These are phyloP conservation scores for Berkeleyomyces rouxiae DNA, from an alignment of 2,329 filamentous ascomycete genomes.

Conservation along the genomic window DNA sequence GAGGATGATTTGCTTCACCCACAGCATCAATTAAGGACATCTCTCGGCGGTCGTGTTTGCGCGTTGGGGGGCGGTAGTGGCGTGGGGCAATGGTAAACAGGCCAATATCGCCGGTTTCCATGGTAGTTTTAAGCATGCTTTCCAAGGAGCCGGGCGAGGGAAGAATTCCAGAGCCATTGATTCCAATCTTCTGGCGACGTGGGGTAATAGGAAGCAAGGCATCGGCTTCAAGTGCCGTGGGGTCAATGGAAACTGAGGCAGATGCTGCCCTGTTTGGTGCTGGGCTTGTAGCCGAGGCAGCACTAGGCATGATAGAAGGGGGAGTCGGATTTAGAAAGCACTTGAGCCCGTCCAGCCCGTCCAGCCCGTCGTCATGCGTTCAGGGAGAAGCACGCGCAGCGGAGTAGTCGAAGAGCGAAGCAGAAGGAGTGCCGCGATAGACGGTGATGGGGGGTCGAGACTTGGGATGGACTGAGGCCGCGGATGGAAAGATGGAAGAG, in stretches of 20 bases:
- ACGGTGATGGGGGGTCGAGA: neutral
- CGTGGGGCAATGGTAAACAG: constrained; percentile 37
- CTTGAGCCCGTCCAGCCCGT: neutral
- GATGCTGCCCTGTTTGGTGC: neutral
- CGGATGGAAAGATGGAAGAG: neutral
- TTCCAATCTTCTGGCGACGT: constrained; percentile 9
- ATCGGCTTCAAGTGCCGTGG: constrained; percentile 3
- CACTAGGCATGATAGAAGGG: constrained; percentile 7
- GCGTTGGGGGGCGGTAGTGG: constrained; percentile 10
- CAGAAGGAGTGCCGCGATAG: neutral
- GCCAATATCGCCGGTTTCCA: constrained; percentile 48
- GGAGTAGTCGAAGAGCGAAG: neutral
- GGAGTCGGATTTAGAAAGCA: neutral
- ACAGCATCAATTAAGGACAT: constrained; percentile 11
- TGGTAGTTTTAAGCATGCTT: constrained; percentile 49
- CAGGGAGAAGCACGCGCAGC: neutral
- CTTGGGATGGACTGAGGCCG: neutral
- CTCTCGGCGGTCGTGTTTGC: constrained; percentile 8
- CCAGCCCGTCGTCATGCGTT: neutral
- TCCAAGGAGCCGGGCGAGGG: constrained; percentile 38
- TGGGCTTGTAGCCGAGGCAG: constrained; percentile 1
- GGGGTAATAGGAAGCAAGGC: constrained; percentile 9
- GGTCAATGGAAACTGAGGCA: neutral
- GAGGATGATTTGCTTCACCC: constrained; percentile 10
- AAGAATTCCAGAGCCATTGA: constrained; percentile 20